phyloP scores from a whole-genome alignment of 352 stramenopile species.

The Phytophthora sp. region DNA sequence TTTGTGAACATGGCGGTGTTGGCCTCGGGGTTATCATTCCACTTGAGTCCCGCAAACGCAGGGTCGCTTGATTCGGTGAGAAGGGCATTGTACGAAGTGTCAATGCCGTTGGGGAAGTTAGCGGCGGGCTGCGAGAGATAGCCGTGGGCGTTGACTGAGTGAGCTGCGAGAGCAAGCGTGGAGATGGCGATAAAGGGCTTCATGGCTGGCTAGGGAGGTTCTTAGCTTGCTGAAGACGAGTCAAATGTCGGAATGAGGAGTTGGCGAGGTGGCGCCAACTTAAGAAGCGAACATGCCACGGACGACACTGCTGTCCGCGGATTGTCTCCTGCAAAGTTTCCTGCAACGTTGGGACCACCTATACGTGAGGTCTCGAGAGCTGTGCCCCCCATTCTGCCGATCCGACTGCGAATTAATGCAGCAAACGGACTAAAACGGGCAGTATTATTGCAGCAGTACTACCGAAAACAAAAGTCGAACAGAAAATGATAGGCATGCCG shows the following conservation, averaged over 20 bases:
- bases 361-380: too few species aligned
- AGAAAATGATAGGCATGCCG: too few species aligned
- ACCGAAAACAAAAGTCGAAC: too few species aligned
- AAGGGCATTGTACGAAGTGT: constrained; percentile 31
- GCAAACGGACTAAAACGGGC: too few species aligned
- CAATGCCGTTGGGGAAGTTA: constrained; percentile 37
- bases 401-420: too few species aligned
- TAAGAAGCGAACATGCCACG: too few species aligned
- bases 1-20: constrained; percentile 40
- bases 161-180: constrained; percentile 23
- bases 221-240: constrained; percentile 12
- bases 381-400: too few species aligned
- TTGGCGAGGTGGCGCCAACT: too few species aligned
- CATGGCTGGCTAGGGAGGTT: constrained; percentile 10
- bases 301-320: too few species aligned
- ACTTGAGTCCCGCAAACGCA: constrained; percentile 35
- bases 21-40: constrained; percentile 28
- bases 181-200: constrained; percentile 30
- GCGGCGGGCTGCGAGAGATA: constrained; percentile 44
- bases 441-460: too few species aligned
- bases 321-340: constrained; percentile 15
- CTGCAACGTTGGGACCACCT: too few species aligned
- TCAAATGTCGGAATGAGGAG: constrained; percentile 33
- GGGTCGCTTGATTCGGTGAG: constrained; percentile 26
- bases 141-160: constrained; percentile 37